These are phyloP conservation scores for Cladorrhinum sp. DNA, from an alignment of 2,329 filamentous ascomycete genomes.

Conservation along the genomic window DNA sequence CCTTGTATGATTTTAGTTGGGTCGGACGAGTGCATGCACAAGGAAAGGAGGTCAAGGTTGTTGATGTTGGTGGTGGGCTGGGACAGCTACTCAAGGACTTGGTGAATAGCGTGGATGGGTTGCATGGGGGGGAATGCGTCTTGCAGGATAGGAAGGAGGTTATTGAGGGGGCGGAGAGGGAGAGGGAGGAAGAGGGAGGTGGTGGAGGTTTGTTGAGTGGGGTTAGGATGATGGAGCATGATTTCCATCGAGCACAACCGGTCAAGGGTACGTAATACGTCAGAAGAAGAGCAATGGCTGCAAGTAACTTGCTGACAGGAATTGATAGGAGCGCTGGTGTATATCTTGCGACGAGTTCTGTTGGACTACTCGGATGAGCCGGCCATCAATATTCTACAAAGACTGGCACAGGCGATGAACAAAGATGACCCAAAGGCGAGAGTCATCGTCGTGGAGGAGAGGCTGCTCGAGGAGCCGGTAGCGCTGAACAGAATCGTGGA, in stretches of 20 bases:
- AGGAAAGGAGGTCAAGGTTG: slow-evolving; percentile 7
- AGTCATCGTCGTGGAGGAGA: slow-evolving; percentile 27
- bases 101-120: slow-evolving; percentile 13
- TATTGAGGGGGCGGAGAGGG: slow-evolving; percentile 23
- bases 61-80: slow-evolving; percentile 26
- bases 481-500: slow-evolving; percentile 26
- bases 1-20: slow-evolving; percentile 28
- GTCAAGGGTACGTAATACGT: slow-evolving; percentile 25
- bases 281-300: not conserved
- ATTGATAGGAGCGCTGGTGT: slow-evolving; percentile 26
- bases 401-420: slow-evolving; percentile 24
- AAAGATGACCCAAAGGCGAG: slow-evolving; percentile 21
- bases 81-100: slow-evolving; percentile 25
- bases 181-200: slow-evolving; percentile 11
- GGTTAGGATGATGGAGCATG: slow-evolving; percentile 29
- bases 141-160: slow-evolving; percentile 25
- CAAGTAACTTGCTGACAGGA: not conserved
- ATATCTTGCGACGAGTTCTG: slow-evolving; percentile 30
- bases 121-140: slow-evolving; percentile 16
- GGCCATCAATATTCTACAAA: slow-evolving; percentile 22
- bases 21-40: slow-evolving; percentile 8
- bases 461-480: slow-evolving; percentile 21
- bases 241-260: slow-evolving; percentile 30
- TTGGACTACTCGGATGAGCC: slow-evolving; percentile 30
- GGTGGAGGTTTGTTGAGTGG: slow-evolving; percentile 2